phyloP scores from a whole-genome alignment of 371 early-diverging fungal genomes.

The Mortierella sp. region DNA sequence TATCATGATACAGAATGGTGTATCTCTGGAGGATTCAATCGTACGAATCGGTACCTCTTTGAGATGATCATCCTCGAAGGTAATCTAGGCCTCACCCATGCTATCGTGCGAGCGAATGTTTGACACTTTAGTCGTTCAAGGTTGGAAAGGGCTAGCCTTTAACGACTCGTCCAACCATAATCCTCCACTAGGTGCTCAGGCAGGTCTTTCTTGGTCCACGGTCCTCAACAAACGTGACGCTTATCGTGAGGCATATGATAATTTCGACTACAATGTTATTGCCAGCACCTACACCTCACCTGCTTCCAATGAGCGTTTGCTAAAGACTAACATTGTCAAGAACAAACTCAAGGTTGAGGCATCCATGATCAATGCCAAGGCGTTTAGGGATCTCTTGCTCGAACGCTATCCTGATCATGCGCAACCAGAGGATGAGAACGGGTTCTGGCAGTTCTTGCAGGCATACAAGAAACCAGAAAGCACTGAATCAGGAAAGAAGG shows the following conservation, averaged over 20 bases:
- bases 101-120: not conserved
- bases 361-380: slow-evolving; percentile 39
- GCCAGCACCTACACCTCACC: slow-evolving; percentile 40
- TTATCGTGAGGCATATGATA: slow-evolving; percentile 44
- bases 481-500: not conserved
- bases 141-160: too few relatives aligned
- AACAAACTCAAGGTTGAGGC: slow-evolving; percentile 52
- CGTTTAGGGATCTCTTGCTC: slow-evolving; percentile 33
- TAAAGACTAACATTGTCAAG: slow-evolving; percentile 45
- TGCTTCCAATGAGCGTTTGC: slow-evolving; percentile 31
- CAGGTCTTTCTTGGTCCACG: slow-evolving; percentile 51
- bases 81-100: not conserved
- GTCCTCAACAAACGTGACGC: slow-evolving; percentile 52
- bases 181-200: slow-evolving; percentile 24
- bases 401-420: slow-evolving; percentile 44
- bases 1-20: slow-evolving; percentile 54
- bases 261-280: slow-evolving; percentile 45
- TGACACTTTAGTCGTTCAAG: too few relatives aligned
- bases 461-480: slow-evolving; percentile 21
- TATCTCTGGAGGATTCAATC: slow-evolving; percentile 35
- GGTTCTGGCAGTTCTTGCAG: slow-evolving; percentile 50
- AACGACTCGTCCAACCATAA: too few relatives aligned
- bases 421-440: slow-evolving; percentile 30
- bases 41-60: slow-evolving; percentile 54
- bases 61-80: slow-evolving; percentile 54